phyloP scores from a whole-genome alignment of 2,329 filamentous ascomycete genomes.

The Fusarium circinatum region DNA sequence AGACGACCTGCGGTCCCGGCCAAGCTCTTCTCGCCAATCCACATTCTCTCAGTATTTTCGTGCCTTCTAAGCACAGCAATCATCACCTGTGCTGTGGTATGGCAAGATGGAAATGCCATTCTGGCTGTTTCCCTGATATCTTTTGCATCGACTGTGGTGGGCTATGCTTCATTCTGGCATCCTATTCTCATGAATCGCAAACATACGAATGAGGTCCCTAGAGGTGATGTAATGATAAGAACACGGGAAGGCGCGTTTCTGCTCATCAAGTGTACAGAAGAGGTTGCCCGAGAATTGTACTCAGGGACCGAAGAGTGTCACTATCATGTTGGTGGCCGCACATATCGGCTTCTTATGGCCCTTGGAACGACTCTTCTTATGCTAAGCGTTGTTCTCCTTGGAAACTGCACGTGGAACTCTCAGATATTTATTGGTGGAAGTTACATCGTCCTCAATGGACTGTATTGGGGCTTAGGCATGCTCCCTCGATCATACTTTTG shows the following conservation, averaged over 20 bases:
- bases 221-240: constrained; percentile 69
- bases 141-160: constrained; percentile 62
- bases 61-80: constrained; percentile 60
- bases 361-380: constrained; percentile 69
- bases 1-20: constrained; percentile 60
- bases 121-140: constrained; percentile 63
- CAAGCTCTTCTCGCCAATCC: constrained; percentile 61
- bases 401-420: constrained; percentile 69
- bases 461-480: constrained; percentile 68
- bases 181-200: constrained; percentile 64
- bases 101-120: constrained; percentile 51
- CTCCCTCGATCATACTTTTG: constrained; percentile 62
- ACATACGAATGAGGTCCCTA: constrained; percentile 59
- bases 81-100: constrained; percentile 54
- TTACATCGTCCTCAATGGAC: constrained; percentile 68
- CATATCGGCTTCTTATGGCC: constrained; percentile 65
- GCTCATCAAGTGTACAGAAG: constrained; percentile 66
- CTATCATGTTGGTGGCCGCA: constrained; percentile 60
- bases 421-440: constrained; percentile 67
- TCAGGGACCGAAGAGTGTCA: constrained; percentile 68
- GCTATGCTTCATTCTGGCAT: constrained; percentile 67
- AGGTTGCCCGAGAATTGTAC: constrained; percentile 71
- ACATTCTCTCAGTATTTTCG: constrained; percentile 63
- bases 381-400: constrained; percentile 68
- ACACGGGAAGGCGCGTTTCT: constrained; percentile 70